Evolutionary conservation across 306 rosid genomes (phyloP).

Genomic region (Trifolium pratense): DNA sequence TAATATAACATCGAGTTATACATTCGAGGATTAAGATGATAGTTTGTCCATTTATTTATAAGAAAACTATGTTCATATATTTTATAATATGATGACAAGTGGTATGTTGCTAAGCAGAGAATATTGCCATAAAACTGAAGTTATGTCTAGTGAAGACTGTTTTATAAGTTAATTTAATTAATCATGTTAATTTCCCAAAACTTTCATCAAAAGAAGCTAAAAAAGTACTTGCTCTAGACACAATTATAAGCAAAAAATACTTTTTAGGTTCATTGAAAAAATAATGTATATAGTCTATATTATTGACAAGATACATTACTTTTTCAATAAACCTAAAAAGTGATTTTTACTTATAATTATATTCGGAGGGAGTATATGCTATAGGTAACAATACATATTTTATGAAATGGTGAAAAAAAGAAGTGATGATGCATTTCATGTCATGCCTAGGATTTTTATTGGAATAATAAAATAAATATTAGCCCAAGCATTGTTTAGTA

Average conservation of each 20-base stretch:
- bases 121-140: constrained; percentile 30
- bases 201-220: constrained; percentile 46
- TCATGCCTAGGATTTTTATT: constrained; percentile 43
- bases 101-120: constrained; percentile 21
- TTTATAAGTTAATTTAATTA: constrained; percentile 25
- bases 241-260: too few relatives aligned
- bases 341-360: too few relatives aligned
- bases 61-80: too few relatives aligned
- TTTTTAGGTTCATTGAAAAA: too few relatives aligned
- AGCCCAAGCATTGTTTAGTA: constrained; percentile 40
- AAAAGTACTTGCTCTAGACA: too few relatives aligned
- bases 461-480: constrained; percentile 34
- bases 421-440: constrained; percentile 42
- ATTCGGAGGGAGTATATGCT: too few relatives aligned
- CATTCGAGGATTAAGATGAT: too few relatives aligned
- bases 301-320: too few relatives aligned
- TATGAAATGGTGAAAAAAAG: constrained; percentile 33
- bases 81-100: constrained; percentile 17
- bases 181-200: constrained; percentile 39
- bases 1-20: too few relatives aligned
- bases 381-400: constrained; percentile 20
- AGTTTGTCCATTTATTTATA: too few relatives aligned
- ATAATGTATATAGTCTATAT: too few relatives aligned
- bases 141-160: constrained; percentile 32
- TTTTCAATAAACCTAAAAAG: too few relatives aligned